phyloP scores from a whole-genome alignment of 306 rosid genomes.

The Pyrus pyrifolia region DNA sequence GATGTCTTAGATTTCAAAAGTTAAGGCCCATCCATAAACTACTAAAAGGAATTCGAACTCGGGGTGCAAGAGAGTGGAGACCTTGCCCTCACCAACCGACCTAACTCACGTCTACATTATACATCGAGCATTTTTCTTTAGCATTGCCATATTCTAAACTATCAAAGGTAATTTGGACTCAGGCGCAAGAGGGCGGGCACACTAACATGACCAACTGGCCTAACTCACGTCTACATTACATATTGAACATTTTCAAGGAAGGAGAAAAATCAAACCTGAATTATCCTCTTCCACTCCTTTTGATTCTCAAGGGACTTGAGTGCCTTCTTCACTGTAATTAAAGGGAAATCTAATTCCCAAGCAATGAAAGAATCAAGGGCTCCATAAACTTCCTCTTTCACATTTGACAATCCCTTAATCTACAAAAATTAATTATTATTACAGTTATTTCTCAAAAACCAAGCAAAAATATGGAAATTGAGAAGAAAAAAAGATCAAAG shows the following conservation, averaged over 20 bases:
- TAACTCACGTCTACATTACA: background rate
- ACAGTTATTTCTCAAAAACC: background rate
- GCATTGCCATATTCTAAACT: no score
- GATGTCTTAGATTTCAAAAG: background rate
- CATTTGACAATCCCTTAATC: constrained; percentile 76
- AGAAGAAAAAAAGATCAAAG: background rate
- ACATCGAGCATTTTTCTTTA: no score
- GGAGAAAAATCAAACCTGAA: constrained; percentile 46
- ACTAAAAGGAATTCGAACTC: background rate
- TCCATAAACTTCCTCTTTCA: constrained; percentile 96
- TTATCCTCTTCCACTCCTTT: constrained; percentile 82
- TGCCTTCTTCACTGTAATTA: constrained; percentile 80
- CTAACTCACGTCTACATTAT: no score
- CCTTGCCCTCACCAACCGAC: no score
- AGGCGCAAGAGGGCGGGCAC: no score
- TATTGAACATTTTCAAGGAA: background rate
- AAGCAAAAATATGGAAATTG: background rate
- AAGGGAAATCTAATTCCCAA: constrained; percentile 93
- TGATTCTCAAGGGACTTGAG: constrained; percentile 67
- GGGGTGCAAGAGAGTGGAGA: no score
- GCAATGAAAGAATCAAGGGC: constrained; percentile 97
- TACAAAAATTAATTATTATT: constrained; percentile 14
- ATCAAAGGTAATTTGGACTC: no score
- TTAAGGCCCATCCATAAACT: background rate
- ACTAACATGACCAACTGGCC: background rate